Evolutionary conservation across 2,329 filamentous ascomycete genomes (phyloP).

Genomic region (Diplodia sapinea): DNA sequence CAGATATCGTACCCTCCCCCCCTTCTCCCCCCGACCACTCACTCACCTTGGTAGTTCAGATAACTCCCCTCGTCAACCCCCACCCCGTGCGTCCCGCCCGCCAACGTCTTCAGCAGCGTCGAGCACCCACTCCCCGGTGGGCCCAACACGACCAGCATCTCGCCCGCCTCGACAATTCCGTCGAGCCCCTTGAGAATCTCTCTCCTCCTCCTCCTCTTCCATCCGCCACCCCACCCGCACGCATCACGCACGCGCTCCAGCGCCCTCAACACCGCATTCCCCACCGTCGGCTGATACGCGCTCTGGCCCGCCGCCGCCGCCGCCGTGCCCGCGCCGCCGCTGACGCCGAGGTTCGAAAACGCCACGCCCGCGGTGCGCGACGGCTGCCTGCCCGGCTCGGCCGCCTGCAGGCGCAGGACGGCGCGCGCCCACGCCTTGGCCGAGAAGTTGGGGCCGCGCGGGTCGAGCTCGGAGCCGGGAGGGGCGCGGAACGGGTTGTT

Average conservation of each 20-base stretch:
- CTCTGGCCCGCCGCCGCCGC: neutral
- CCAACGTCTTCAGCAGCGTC: slow-evolving; percentile 82
- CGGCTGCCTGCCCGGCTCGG: slow-evolving; percentile 9
- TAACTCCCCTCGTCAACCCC: slow-evolving; percentile 71
- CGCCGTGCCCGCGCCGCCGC: neutral
- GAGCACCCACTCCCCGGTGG: slow-evolving; percentile 75
- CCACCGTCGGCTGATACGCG: slow-evolving; percentile 16
- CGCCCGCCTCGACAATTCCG: slow-evolving; percentile 70
- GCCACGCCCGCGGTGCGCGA: slow-evolving; percentile 22
- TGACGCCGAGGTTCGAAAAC: slow-evolving; percentile 25
- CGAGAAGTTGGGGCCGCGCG: slow-evolving; percentile 1
- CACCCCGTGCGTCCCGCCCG: slow-evolving; percentile 82
- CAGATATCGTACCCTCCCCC: no score
- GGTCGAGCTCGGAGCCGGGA: slow-evolving; percentile 13
- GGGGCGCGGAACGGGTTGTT: slow-evolving; percentile 23
- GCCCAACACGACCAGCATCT: slow-evolving; percentile 77
- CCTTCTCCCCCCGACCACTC: accelerated
- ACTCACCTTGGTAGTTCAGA: slow-evolving; percentile 78
- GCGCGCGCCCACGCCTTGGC: slow-evolving; percentile 22
- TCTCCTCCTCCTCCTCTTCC: slow-evolving; percentile 45
- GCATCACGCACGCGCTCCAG: neutral
- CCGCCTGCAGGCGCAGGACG: slow-evolving; percentile 6
- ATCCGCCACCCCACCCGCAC: slow-evolving; percentile 57
- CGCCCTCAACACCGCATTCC: neutral
- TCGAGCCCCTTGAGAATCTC: slow-evolving; percentile 64